Percentiles rank a stretch among this genome's conserved stretches.
Conservation (phyloP, 768 basidiomycete genomes). For the Lactarius pseudohatsudake region DNA sequence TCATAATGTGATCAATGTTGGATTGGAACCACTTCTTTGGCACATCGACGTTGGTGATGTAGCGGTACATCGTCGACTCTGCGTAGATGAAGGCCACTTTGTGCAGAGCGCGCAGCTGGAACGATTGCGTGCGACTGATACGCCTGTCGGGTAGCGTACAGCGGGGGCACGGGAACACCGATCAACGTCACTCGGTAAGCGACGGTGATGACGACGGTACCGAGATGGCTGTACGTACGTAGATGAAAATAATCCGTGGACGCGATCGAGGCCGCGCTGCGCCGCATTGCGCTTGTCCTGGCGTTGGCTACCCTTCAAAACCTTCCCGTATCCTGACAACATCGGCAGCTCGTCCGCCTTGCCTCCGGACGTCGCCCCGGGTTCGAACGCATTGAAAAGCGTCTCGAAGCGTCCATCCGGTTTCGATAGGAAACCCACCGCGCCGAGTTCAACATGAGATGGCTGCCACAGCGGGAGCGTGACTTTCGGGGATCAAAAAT, state of each 20-base stretch:
- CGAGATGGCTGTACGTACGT: slow-evolving; percentile 20
- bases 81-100: slow-evolving; percentile 65
- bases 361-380: slow-evolving; percentile 46
- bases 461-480: slow-evolving; percentile 69
- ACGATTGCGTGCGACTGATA: slow-evolving; percentile 53
- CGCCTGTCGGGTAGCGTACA: slow-evolving; percentile 36
- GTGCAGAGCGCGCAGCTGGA: slow-evolving; percentile 62
- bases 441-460: slow-evolving; percentile 58
- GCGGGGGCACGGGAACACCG: not conserved
- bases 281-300: slow-evolving; percentile 60
- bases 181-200: not conserved
- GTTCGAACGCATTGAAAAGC: slow-evolving; percentile 67
- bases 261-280: slow-evolving; percentile 57
- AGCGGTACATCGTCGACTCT: slow-evolving; percentile 68
- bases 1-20: slow-evolving; percentile 63
- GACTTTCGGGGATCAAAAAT: slow-evolving; percentile 28
- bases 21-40: slow-evolving; percentile 74
- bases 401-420: slow-evolving; percentile 68
- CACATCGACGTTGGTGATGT: slow-evolving; percentile 59
- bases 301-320: slow-evolving; percentile 47
- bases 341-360: slow-evolving; percentile 52
- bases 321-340: slow-evolving; percentile 63
- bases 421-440: slow-evolving; percentile 73
- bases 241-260: slow-evolving; percentile 45
- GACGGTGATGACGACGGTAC: not conserved